Base-by-base conservation (phyloP, 2,329 filamentous ascomycete species). In the Macrophomina pseudophaseolina region DNA sequence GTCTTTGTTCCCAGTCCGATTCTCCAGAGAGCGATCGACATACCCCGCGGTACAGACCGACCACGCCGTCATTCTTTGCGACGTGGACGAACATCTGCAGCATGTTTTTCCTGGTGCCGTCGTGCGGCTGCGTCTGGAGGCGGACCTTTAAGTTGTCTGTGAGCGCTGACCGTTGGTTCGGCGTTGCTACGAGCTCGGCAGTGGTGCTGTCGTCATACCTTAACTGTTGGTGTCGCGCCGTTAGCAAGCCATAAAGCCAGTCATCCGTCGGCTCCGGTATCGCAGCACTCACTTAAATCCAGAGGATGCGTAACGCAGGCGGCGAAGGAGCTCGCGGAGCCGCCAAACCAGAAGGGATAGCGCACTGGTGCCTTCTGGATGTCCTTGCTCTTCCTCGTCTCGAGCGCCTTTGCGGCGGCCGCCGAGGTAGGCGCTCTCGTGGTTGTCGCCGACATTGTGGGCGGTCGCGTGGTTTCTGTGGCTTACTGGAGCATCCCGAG, bases 291-390 rank as follows among this genome's bases (percentile, higher is more conserved):
- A 96, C 93, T 88, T 70, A 97, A 85, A 86, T 97, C 94, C 75
- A 98, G 84, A 59, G 94, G 94, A 84, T 98, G 94, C 35, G 94
- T 98, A 58, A 97, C 91, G 72, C 89, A 90, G 52, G 94, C 94
- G 44, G 94, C 94, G 84, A 95, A 90, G 77, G 92, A 96, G 75
- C 92, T 95, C 60, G 94, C 93, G 77, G 92, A 97, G 66, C 95
- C 95, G 70, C 95, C 95, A 79, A 99, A 98, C 95, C 94, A 98
- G 71, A 84, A 80, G 12, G 83, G 83, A 73, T 84, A 85, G 68
- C 80, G 77, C 69, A 84, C 77, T 65, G 71, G 35, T 59, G 74
- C 68, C 67, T 76, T 73, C 71, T 79, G 77, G 64, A 79, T 75
- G 74, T 80, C 78, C 69, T 81, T 76, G 73, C 74, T 79, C 74